Evolutionary conservation across 192 early-diverging fungal genomes (phyloP).

Genomic region (Coemansia sp.): DNA sequence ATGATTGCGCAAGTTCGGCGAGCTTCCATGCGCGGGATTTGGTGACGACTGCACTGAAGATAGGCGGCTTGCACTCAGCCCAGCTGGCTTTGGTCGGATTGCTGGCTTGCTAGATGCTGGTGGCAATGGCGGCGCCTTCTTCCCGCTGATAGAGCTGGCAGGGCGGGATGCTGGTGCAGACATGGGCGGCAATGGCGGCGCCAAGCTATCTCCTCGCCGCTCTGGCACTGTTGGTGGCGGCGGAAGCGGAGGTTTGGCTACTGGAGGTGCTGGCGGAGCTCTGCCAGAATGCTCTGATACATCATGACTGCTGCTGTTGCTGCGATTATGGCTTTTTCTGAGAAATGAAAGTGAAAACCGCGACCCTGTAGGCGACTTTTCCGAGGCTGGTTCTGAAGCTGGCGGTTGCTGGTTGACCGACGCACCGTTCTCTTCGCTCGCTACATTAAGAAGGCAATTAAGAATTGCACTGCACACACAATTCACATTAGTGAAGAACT

Average conservation of each 20-base stretch:
- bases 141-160: slow-evolving; percentile 25
- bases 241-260: slow-evolving; percentile 8
- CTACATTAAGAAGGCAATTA: slow-evolving; percentile 18
- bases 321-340: slow-evolving; percentile 32
- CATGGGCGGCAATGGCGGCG: slow-evolving; percentile 15
- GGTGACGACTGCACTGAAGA: slow-evolving; percentile 25
- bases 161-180: slow-evolving; percentile 27
- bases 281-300: slow-evolving; percentile 4
- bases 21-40: slow-evolving; percentile 4
- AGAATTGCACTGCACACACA: not conserved
- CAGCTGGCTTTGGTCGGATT: slow-evolving; percentile 38
- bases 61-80: slow-evolving; percentile 18
- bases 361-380: slow-evolving; percentile 26
- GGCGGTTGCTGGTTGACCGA: not conserved
- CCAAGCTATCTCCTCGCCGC: slow-evolving; percentile 26
- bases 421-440: slow-evolving; percentile 23
- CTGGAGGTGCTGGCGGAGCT: slow-evolving; percentile 5
- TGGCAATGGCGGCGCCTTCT: slow-evolving; percentile 44
- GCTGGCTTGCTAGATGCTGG: slow-evolving; percentile 43
- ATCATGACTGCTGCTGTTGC: slow-evolving; percentile 18
- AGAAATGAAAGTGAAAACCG: slow-evolving; percentile 38
- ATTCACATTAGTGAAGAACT: not conserved
- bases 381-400: not conserved
- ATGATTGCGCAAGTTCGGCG: slow-evolving; percentile 14
- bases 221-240: slow-evolving; percentile 30